Percentiles rank a stretch among this genome's conserved stretches.
Evolutionary conservation across 805 yeast species (phyloP).

Genomic region (Candida chauliodis): DNA sequence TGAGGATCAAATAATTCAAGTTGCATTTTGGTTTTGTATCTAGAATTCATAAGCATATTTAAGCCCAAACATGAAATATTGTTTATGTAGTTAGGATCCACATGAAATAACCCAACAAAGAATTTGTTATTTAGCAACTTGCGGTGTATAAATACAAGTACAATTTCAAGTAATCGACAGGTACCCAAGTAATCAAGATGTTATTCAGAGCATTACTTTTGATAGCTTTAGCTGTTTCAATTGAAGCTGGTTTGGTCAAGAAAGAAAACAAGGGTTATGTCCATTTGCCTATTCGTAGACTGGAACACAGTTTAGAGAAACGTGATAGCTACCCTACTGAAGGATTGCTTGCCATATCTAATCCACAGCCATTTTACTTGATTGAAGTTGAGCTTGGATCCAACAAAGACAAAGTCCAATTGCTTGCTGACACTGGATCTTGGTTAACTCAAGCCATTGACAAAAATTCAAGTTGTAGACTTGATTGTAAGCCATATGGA

Average conservation of each 20-base stretch:
- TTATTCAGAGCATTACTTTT: too few species aligned
- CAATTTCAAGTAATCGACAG: too few species aligned
- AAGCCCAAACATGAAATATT: too few species aligned
- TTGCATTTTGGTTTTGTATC: too few species aligned
- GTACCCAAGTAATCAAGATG: too few species aligned
- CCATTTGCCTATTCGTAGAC: not conserved
- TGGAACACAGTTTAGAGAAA: not conserved
- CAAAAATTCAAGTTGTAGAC: not conserved
- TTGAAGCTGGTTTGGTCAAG: conserved; percentile 1
- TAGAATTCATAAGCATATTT: too few species aligned
- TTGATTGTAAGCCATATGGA: not conserved
- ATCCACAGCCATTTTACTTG: not conserved
- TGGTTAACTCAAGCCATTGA: conserved; percentile 4
- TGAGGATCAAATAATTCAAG: too few species aligned
- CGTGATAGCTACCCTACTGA: not conserved
- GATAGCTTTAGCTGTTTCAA: not conserved
- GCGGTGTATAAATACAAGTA: too few species aligned
- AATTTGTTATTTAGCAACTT: too few species aligned
- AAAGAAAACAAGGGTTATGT: conserved; percentile 1
- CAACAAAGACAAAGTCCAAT: conserved; percentile 1
- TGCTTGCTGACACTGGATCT: conserved; percentile 3
- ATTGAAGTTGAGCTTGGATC: conserved; percentile 3
- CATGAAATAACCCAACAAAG: too few species aligned
- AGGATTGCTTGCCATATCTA: not conserved
- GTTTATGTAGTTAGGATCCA: too few species aligned